These are phyloP conservation scores for Coniochaeta sp. DNA, from an alignment of 2,329 filamentous ascomycete genomes.

Conservation along the genomic window DNA sequence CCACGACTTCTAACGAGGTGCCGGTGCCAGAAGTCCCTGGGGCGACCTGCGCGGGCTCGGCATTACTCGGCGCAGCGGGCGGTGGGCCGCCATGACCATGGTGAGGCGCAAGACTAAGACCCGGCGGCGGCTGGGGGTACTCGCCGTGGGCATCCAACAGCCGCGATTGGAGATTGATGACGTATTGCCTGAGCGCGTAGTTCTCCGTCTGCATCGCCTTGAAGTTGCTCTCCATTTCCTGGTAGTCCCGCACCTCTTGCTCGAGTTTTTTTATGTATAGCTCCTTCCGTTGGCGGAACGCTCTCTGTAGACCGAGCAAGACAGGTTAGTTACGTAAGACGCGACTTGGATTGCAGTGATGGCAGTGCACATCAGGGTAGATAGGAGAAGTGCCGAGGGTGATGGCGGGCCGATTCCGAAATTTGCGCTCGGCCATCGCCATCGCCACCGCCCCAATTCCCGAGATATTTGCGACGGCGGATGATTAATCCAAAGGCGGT, in stretches of 20 bases:
- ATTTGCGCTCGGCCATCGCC: not conserved
- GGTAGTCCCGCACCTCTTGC: slow-evolving; percentile 79
- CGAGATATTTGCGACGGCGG: not conserved
- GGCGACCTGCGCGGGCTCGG: slow-evolving; percentile 2
- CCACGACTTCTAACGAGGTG: slow-evolving; percentile 38
- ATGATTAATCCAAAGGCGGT: slow-evolving; percentile 4
- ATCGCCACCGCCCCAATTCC: not conserved
- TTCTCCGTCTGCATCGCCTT: slow-evolving; percentile 84
- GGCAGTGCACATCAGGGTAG: slow-evolving; percentile 19
- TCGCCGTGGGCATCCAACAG: slow-evolving; percentile 79
- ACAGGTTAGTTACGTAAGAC: slow-evolving; percentile 20
- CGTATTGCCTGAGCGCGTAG: slow-evolving; percentile 84
- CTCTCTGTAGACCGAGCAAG: slow-evolving; percentile 52
- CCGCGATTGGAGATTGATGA: slow-evolving; percentile 80
- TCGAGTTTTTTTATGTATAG: slow-evolving; percentile 97
- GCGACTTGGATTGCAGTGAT: slow-evolving; percentile 16
- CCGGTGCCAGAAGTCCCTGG: slow-evolving; percentile 7
- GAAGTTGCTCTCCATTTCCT: slow-evolving; percentile 66
- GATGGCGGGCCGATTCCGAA: not conserved
- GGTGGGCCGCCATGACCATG: slow-evolving; percentile 21
- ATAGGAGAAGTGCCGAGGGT: not conserved
- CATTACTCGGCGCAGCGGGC: slow-evolving; percentile 15
- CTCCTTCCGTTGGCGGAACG: slow-evolving; percentile 95
- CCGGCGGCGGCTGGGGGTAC: slow-evolving; percentile 73
- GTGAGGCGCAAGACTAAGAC: slow-evolving; percentile 58